A percentile compares a stretch with the other conserved stretches of the same genome.
phyloP scores from a whole-genome alignment of 2,329 filamentous ascomycete genomes.

The Didymellaceae sp. region DNA sequence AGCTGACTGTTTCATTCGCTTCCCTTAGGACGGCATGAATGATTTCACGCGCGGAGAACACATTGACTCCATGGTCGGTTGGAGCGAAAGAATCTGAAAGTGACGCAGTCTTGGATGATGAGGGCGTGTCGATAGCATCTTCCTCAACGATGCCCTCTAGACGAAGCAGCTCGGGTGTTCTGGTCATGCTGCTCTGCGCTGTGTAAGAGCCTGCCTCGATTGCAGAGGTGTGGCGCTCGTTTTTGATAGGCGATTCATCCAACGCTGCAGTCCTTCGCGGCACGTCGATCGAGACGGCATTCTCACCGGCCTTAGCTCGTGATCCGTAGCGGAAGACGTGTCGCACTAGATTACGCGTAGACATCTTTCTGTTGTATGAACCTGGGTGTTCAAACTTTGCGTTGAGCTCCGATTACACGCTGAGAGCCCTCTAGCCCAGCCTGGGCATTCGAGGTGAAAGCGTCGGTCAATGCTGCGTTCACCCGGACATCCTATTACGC shows the following conservation, averaged over 20 bases:
- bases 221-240: not conserved
- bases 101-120: not conserved
- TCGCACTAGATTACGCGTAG: constrained; percentile 16
- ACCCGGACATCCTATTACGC: no score
- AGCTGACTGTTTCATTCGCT: not conserved
- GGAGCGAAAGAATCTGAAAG: not conserved
- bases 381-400: not conserved
- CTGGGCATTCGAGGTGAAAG: no score
- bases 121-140: not conserved
- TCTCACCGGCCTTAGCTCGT: not conserved
- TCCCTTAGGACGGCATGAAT: constrained; percentile 20
- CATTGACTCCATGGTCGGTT: constrained; percentile 2
- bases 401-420: not conserved
- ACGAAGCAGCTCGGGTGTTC: constrained; percentile 3
- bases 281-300: not conserved
- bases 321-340: constrained; percentile 24
- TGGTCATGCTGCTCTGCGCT: not conserved
- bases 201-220: not conserved
- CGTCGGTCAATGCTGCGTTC: not conserved
- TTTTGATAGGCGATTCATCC: not conserved
- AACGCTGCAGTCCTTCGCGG: not conserved
- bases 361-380: not conserved
- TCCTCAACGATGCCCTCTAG: constrained; percentile 8
- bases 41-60: constrained; percentile 16
- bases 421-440: no score